phyloP scores from a whole-genome alignment of 768 basidiomycete species.

The Suillus spraguei region DNA sequence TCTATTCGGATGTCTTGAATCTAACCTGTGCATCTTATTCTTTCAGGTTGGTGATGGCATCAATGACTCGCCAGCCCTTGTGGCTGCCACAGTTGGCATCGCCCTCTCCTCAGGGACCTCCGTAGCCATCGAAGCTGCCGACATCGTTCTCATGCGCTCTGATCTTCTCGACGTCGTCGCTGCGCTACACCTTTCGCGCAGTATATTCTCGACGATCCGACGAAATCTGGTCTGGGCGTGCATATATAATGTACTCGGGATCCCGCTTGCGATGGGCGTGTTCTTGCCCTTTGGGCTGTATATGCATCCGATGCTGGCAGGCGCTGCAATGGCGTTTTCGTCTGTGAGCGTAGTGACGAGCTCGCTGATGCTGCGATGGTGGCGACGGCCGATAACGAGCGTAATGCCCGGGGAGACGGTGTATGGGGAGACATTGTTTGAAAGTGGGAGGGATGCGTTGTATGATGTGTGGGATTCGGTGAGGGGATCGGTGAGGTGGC shows the following conservation, averaged over 20 bases:
- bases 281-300: slow-evolving; percentile 91
- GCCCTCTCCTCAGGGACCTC: slow-evolving; percentile 96
- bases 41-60: slow-evolving; percentile 95
- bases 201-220: slow-evolving; percentile 88
- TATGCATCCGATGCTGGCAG: slow-evolving; percentile 97
- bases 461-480: slow-evolving; percentile 51
- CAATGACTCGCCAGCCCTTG: slow-evolving; percentile 97
- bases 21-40: neutral
- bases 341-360: slow-evolving; percentile 94
- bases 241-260: slow-evolving; percentile 89
- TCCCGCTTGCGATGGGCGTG: slow-evolving; percentile 97
- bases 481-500: slow-evolving; percentile 41
- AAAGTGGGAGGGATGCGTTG: slow-evolving; percentile 44
- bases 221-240: slow-evolving; percentile 97
- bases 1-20: neutral
- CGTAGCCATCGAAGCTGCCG: slow-evolving; percentile 97
- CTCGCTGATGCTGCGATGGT: slow-evolving; percentile 84
- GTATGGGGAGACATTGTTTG: slow-evolving; percentile 39
- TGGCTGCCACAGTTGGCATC: slow-evolving; percentile 94
- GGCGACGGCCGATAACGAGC: slow-evolving; percentile 71
- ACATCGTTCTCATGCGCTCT: slow-evolving; percentile 96
- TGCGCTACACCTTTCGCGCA: slow-evolving; percentile 85
- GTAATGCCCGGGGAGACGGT: slow-evolving; percentile 65
- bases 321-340: slow-evolving; percentile 98
- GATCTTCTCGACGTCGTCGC: slow-evolving; percentile 98